phyloP scores from a whole-genome alignment of 257 asterid species.

The Anisodus tanguticus region DNA sequence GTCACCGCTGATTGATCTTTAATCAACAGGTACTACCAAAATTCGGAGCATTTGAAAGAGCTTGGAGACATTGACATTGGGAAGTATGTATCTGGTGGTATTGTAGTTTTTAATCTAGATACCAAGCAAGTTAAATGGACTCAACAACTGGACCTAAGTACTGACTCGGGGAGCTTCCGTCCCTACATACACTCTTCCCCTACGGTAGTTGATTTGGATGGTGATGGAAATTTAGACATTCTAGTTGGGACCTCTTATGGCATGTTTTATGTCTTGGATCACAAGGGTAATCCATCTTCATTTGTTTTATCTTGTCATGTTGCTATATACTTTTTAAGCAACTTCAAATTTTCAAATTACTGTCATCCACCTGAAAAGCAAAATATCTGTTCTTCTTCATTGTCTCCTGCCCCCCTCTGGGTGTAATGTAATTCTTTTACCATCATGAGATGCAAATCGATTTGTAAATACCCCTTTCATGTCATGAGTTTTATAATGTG shows the following conservation, averaged over 20 bases:
- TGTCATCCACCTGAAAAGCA: slow-evolving; percentile 20
- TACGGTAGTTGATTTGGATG: slow-evolving; percentile 95
- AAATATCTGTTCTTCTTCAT: neutral
- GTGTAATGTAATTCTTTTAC: neutral
- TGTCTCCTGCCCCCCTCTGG: neutral
- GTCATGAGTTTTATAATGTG: neutral
- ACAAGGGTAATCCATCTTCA: slow-evolving; percentile 64
- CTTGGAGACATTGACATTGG: slow-evolving; percentile 95
- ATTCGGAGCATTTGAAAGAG: slow-evolving; percentile 92
- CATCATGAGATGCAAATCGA: neutral
- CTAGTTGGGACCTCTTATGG: slow-evolving; percentile 98
- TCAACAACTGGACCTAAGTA: slow-evolving; percentile 80
- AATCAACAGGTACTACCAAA: slow-evolving; percentile 92
- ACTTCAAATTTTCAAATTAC: slow-evolving; percentile 1
- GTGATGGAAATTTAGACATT: slow-evolving; percentile 97
- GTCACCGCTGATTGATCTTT: slow-evolving; percentile 46
- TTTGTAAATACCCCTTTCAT: neutral
- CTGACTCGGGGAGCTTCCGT: slow-evolving; percentile 76
- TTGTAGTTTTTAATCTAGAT: slow-evolving; percentile 92
- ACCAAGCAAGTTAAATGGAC: slow-evolving; percentile 97
- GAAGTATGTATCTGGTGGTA: slow-evolving; percentile 96
- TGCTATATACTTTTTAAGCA: slow-evolving; percentile 13
- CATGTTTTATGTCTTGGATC: slow-evolving; percentile 94
- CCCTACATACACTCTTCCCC: slow-evolving; percentile 97
- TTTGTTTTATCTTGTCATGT: slow-evolving; percentile 9